Evolutionary conservation across 139 green algal genomes (phyloP).

Genomic region (Zygnema circumcarinatum): DNA sequence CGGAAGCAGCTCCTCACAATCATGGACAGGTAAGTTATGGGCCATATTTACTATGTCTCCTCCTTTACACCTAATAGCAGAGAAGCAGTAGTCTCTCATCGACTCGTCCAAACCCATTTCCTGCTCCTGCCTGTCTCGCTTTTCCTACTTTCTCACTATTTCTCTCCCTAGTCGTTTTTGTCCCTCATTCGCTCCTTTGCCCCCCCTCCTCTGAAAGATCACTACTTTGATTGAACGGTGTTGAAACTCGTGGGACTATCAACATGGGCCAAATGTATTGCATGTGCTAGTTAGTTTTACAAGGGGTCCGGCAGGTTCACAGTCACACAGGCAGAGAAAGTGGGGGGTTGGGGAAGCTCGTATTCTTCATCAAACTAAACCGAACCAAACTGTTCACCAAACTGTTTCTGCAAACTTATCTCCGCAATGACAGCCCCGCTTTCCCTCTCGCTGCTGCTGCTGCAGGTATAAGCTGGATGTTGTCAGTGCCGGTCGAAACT

Average conservation of each 20-base stretch:
- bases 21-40: slow-evolving; percentile 91
- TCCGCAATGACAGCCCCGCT: background rate
- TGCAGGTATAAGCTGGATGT: slow-evolving; percentile 93
- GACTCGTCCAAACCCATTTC: background rate
- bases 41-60: background rate
- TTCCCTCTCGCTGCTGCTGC: no score
- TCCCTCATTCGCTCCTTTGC: no score
- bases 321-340: no score
- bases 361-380: background rate
- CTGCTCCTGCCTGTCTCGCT: background rate
- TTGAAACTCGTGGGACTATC: no score
- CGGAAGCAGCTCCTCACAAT: slow-evolving; percentile 96
- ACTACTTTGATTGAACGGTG: no score
- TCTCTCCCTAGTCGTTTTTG: background rate
- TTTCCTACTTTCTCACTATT: background rate
- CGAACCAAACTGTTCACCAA: background rate
- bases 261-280: no score
- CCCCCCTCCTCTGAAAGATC: no score
- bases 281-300: no score
- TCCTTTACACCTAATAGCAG: background rate
- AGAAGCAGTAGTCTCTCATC: background rate
- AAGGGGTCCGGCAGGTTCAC: no score
- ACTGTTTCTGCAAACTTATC: background rate
- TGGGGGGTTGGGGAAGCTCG: no score
- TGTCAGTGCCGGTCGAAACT: slow-evolving; percentile 87